These are phyloP conservation scores for Claviceps arundinis DNA, from an alignment of 2,329 filamentous ascomycete genomes.

Conservation along the genomic window DNA sequence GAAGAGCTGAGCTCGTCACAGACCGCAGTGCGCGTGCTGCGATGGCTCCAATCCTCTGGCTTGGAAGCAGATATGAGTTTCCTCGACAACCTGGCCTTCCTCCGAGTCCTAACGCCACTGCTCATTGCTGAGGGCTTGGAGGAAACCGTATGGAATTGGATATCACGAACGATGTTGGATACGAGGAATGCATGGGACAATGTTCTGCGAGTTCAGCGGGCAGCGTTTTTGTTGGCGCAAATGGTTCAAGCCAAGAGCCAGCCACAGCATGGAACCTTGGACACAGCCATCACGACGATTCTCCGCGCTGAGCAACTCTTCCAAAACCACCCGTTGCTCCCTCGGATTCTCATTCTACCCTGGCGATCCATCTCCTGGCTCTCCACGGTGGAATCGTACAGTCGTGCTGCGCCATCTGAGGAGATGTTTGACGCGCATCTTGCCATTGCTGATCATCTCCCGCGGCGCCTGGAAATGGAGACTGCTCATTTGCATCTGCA, in stretches of 20 bases:
- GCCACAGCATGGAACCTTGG: slow-evolving; percentile 27
- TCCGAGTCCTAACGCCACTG: slow-evolving; percentile 32
- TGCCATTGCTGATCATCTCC: slow-evolving; percentile 28
- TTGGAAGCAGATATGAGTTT: slow-evolving; percentile 33
- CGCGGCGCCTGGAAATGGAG: slow-evolving; percentile 26
- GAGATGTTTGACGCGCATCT: slow-evolving; percentile 40
- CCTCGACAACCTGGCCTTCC: slow-evolving; percentile 24
- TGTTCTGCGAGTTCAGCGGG: slow-evolving; percentile 14
- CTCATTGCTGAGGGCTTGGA: slow-evolving; percentile 40
- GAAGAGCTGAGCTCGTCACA: slow-evolving; percentile 26
- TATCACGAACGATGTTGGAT: slow-evolving; percentile 26
- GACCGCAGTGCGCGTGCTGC: slow-evolving; percentile 33
- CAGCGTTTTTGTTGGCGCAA: slow-evolving; percentile 21
- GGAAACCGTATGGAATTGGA: slow-evolving; percentile 39
- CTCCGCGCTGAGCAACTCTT: slow-evolving; percentile 32
- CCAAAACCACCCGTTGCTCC: slow-evolving; percentile 20
- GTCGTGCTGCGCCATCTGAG: slow-evolving; percentile 30
- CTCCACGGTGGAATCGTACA: slow-evolving; percentile 37
- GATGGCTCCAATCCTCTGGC: slow-evolving; percentile 41
- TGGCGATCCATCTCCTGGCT: slow-evolving; percentile 38
- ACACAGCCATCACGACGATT: slow-evolving; percentile 36
- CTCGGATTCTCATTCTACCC: slow-evolving; percentile 23
- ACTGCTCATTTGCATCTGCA: slow-evolving; percentile 41
- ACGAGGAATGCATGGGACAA: slow-evolving; percentile 9
- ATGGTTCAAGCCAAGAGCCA: slow-evolving; percentile 31